Evolutionary conservation across 2,329 filamentous ascomycete species (phyloP).

Genomic region (Setomelanomma holmii): DNA sequence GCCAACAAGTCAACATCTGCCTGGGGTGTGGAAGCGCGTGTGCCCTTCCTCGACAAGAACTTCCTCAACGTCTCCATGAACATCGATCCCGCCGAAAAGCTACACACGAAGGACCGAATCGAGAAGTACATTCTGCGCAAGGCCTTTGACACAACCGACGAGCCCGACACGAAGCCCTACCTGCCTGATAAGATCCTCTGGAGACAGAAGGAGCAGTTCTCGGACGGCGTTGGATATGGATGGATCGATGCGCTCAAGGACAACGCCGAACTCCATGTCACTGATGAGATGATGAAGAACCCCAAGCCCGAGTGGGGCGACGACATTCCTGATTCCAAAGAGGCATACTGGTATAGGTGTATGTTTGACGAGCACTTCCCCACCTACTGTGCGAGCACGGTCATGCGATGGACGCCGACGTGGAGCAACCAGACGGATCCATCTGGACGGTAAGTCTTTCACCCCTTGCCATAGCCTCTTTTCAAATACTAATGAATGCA

Average conservation of each 20-base stretch:
- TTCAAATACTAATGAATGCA: conserved; percentile 20
- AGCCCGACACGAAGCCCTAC: conserved; percentile 81
- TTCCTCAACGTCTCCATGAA: conserved; percentile 94
- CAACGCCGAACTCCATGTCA: conserved; percentile 85
- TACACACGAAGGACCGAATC: conserved; percentile 79
- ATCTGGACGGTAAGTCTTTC: conserved; percentile 75
- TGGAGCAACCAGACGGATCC: conserved; percentile 98
- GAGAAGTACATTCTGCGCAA: conserved; percentile 99
- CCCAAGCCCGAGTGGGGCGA: conserved; percentile 94
- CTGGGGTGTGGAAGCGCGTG: conserved; percentile 96
- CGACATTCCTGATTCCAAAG: conserved; percentile 95
- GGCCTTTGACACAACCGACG: conserved; percentile 91
- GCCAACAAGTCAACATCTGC: conserved; percentile 99
- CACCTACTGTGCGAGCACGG: conserved; percentile 85
- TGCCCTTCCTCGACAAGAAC: conserved; percentile 96
- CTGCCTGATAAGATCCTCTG: conserved; percentile 96
- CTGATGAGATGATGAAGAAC: conserved; percentile 98
- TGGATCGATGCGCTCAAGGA: conserved; percentile 99
- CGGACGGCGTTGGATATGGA: conserved; percentile 96
- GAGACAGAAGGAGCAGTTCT: conserved; percentile 99
- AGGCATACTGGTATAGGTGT: conserved; percentile 95
- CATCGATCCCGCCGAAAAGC: conserved; percentile 92
- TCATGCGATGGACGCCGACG: conserved; percentile 95
- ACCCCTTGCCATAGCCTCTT: background rate
- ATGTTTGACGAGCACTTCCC: conserved; percentile 99